Conservation (phyloP, 129 eudicot genomes). For the Heracleum sosnowskyi region DNA sequence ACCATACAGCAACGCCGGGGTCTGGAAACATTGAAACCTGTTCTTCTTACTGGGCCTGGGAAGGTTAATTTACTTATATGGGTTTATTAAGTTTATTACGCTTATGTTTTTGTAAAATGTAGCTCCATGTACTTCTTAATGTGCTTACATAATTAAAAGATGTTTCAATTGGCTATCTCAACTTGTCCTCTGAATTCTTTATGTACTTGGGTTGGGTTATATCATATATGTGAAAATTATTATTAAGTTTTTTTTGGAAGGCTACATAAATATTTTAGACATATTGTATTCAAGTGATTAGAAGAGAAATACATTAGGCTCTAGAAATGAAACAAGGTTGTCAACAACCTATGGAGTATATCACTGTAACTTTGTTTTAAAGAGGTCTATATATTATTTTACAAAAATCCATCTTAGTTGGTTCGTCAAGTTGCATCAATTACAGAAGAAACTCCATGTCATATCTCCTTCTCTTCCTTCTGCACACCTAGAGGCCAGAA, state of each 20-base stretch:
- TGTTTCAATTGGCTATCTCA: background rate
- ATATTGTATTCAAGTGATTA: background rate
- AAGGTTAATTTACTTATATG: slow-evolving; percentile 40
- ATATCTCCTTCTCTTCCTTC: too few species aligned
- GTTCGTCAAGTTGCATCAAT: too few species aligned
- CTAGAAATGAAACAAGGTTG: background rate
- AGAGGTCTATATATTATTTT: background rate
- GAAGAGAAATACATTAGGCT: background rate
- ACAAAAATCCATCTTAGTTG: too few species aligned
- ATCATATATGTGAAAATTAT: background rate
- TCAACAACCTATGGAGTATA: background rate
- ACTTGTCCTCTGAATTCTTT: background rate
- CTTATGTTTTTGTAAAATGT: background rate
- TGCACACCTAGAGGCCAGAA: too few species aligned
- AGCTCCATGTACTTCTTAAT: background rate
- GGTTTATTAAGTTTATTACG: background rate
- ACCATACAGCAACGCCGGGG: slow-evolving; percentile 86
- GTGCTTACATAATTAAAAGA: background rate
- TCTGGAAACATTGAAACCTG: slow-evolving; percentile 62
- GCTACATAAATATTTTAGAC: background rate
- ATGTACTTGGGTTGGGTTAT: too few species aligned
- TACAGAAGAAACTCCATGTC: too few species aligned
- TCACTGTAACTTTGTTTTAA: background rate
- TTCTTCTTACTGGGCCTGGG: slow-evolving; percentile 96
- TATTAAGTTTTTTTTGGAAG: background rate